Base-by-base conservation (phyloP, 139 green algal genomes). In the Chlorella sp. region DNA sequence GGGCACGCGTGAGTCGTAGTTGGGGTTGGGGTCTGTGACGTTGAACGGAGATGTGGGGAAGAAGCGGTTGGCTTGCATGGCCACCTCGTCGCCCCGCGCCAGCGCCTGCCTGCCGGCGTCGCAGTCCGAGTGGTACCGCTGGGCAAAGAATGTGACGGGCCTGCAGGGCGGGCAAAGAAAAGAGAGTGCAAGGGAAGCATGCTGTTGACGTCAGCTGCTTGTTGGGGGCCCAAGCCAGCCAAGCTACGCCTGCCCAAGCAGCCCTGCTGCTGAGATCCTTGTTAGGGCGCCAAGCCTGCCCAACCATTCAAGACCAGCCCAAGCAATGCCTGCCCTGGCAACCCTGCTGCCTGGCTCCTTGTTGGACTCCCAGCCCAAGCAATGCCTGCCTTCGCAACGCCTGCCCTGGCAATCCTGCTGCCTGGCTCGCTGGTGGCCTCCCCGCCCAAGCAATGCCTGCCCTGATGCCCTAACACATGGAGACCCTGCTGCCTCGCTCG, bases 1-100 rank as follows among this genome's bases (percentile, higher is more conserved):
- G 9, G n/a, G 48, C 32, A 71, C 81, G 15, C 53, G 78, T 4
- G 78, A 42, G 81, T 71, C n/a, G 81, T 71, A 71, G 81, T 71
- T 73, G 16, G 81, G 81, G n/a, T 71, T 71, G 57, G 11, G 19
- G 30, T 75, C 81, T 0, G 81, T 71, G 19, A 42, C 24, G 30
- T 71, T 73, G 16, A 86, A 86, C 0, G 81, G 81, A 19, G 75
- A n/a, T 16, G 81, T 86, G n/a, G 81, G 81, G n/a, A n/a, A 53
- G 81, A 75, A 86, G 53, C 81, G 81, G 81, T 86, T 86, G 81
- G 81, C 53, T 53, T 86, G 81, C 81, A 86, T 86, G 48, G 81
- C 81, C 15, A 86, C 53, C 53, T 86, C 81, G 15, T 86, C 81
- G 15, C 81, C 81, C 12, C 81, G 81, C 30, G 48, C n/a, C 48